A percentile compares a stretch with the other conserved stretches of the same genome.
Evolutionary conservation across 495 filamentous ascomycete genomes (phyloP).

Genomic region (Neurospora hispaniola): DNA sequence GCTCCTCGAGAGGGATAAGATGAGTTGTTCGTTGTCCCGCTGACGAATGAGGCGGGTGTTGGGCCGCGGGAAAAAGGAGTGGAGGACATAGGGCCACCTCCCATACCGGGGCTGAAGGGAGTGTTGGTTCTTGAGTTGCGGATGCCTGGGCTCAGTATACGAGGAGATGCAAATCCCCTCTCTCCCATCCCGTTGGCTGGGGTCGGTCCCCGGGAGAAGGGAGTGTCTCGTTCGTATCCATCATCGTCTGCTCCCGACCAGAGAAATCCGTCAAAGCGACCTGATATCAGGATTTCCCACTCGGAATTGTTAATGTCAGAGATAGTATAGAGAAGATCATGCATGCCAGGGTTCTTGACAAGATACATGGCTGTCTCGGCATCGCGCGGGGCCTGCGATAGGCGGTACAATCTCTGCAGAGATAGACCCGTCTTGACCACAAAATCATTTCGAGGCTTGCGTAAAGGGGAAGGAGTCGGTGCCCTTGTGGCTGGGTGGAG

Average conservation of each 20-base stretch:
- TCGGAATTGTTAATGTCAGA: constrained; percentile 76
- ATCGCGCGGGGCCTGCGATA: constrained; percentile 60
- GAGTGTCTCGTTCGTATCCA: constrained; percentile 14
- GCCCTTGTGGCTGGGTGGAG: constrained; percentile 43
- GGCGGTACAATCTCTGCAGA: constrained; percentile 75
- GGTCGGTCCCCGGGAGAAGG: constrained; percentile 43
- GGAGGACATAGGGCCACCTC: not conserved
- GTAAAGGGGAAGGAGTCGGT: constrained; percentile 37
- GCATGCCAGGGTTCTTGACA: constrained; percentile 67
- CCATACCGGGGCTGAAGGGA: constrained; percentile 10
- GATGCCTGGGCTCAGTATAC: constrained; percentile 19
- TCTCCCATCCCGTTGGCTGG: constrained; percentile 27
- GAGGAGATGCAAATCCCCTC: constrained; percentile 23
- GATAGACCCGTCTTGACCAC: constrained; percentile 61
- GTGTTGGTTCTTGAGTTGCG: constrained; percentile 26
- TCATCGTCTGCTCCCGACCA: constrained; percentile 81
- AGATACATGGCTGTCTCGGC: constrained; percentile 83
- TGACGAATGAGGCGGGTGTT: constrained; percentile 39
- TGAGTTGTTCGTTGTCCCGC: constrained; percentile 28
- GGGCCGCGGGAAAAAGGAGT: constrained; percentile 27
- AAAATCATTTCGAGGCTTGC: constrained; percentile 52
- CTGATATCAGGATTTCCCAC: constrained; percentile 94
- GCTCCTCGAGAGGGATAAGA: constrained; percentile 28
- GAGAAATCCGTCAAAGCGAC: constrained; percentile 93
- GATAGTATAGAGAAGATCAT: constrained; percentile 79